Evolutionary conservation across 1,284 basidiomycete species (phyloP).

Genomic region (Xerocomus amazonicus): DNA sequence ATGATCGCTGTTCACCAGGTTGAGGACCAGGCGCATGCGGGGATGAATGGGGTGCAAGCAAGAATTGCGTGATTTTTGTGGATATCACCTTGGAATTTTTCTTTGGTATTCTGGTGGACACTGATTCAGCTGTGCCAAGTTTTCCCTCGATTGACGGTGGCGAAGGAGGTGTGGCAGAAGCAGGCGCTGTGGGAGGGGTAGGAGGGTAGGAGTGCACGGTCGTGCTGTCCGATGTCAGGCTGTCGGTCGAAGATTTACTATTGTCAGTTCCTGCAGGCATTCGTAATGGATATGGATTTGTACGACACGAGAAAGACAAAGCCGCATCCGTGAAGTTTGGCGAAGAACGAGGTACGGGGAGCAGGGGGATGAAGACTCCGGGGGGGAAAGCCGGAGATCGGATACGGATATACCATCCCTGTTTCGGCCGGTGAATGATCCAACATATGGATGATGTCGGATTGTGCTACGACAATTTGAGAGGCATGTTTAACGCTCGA

Average conservation of each 20-base stretch:
- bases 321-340: conserved; percentile 59
- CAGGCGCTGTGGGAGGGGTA: conserved; percentile 45
- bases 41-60: conserved; percentile 53
- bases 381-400: conserved; percentile 63
- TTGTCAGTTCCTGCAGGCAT: neutral
- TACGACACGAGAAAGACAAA: conserved; percentile 60
- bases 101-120: conserved; percentile 9
- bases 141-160: conserved; percentile 40
- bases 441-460: conserved; percentile 60
- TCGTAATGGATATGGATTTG: conserved; percentile 37
- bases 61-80: conserved; percentile 54
- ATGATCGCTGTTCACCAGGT: conserved; percentile 36
- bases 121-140: conserved; percentile 33
- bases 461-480: conserved; percentile 48
- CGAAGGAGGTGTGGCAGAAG: conserved; percentile 43
- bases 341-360: conserved; percentile 52
- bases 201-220: conserved; percentile 65
- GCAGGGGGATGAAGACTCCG: conserved; percentile 60
- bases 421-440: conserved; percentile 70
- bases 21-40: conserved; percentile 38
- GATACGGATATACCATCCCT: conserved; percentile 78
- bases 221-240: conserved; percentile 35
- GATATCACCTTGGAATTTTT: conserved; percentile 5
- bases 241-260: conserved; percentile 32
- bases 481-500: neutral